These are phyloP conservation scores for Penicillium oxalicum DNA, from an alignment of 2,329 filamentous ascomycete genomes.

Conservation along the genomic window DNA sequence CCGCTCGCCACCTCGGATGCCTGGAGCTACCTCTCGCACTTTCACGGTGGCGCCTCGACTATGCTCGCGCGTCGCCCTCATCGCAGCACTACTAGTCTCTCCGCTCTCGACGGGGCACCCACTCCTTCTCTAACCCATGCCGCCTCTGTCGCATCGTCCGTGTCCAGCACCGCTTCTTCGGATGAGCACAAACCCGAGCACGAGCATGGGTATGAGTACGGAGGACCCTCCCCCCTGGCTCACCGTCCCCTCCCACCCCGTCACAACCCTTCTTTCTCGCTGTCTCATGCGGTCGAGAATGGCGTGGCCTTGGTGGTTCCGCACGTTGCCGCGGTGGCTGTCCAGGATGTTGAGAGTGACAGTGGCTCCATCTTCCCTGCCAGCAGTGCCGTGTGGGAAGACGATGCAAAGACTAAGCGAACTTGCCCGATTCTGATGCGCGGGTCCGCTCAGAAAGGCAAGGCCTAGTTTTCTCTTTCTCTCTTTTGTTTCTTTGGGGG, in stretches of 20 bases:
- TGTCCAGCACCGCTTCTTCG: conserved; percentile 31
- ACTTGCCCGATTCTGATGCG: conserved; percentile 13
- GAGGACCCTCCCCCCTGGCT: background rate
- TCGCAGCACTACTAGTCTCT: conserved; percentile 30
- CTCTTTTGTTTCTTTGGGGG: too few relatives aligned
- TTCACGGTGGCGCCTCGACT: conserved; percentile 30
- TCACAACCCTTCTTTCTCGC: conserved; percentile 35
- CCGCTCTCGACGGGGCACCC: conserved; percentile 23
- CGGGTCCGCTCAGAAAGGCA: background rate
- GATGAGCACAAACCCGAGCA: conserved; percentile 27
- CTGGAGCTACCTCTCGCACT: conserved; percentile 41
- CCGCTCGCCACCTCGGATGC: conserved; percentile 35
- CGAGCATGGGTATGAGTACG: conserved; percentile 9
- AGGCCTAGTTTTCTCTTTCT: background rate
- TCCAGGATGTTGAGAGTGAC: conserved; percentile 15
- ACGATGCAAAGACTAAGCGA: conserved; percentile 9
- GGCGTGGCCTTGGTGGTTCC: conserved; percentile 39
- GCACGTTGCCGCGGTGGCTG: conserved; percentile 23
- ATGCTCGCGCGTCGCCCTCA: conserved; percentile 16
- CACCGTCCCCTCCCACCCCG: conserved; percentile 36
- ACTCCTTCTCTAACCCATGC: conserved; percentile 33
- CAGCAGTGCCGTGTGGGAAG: conserved; percentile 25
- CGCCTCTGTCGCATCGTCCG: conserved; percentile 34
- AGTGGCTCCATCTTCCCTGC: conserved; percentile 27
- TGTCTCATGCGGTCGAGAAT: conserved; percentile 25